Evolutionary conservation across 306 rosid species (phyloP), one percentile per base, ranked within the genome.

Genomic region (Carpinus viminea): DNA sequence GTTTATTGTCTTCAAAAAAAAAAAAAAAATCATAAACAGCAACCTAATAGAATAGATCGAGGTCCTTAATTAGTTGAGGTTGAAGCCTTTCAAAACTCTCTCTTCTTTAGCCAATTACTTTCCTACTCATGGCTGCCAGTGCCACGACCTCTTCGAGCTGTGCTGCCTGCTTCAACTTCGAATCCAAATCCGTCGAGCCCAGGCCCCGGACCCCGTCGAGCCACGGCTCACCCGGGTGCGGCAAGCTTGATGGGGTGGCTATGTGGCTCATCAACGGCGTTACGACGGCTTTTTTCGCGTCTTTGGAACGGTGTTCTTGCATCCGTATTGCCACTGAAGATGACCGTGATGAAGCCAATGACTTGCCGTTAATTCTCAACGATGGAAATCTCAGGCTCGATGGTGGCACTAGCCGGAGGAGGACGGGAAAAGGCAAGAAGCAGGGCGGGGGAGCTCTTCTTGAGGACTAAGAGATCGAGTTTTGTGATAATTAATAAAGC

Each of bases 201-300:
- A 81, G 87, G 72, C 82, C 72, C 70, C 84, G 87, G 24, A 17
- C 86, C 77, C 68, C 88, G 0, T 72, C 86, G 41, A 82, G 74
- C 73, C 85, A 86, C 1, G 64, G 80, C 43, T 76, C 91, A 36
- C 50, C 85, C 0, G 85, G 81, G 41, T 87, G 91, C 51, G 82
- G 93, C 47, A 92, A 88, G 83, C 62, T 92, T 38, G 93, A 92
- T 64, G 89, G 93, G 0, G 90, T 90, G 52, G 97, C 86, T 55
- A 90, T 79, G 92, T 92, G 96, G 97, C 86, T 92, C 80, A 16
- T 92, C 70, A 86, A 90, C 52, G 88, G 97, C 16, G 84, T 92
- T 50, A 76, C 90, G 0, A 79, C 86, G 54, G 93, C 89, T 59
- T 92, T 92, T 74, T 92, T 92, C 13, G 93, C 97, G 0, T 92